phyloP scores from a whole-genome alignment of 176 grass and related monocot genomes.

The Elymus sibiricus region DNA sequence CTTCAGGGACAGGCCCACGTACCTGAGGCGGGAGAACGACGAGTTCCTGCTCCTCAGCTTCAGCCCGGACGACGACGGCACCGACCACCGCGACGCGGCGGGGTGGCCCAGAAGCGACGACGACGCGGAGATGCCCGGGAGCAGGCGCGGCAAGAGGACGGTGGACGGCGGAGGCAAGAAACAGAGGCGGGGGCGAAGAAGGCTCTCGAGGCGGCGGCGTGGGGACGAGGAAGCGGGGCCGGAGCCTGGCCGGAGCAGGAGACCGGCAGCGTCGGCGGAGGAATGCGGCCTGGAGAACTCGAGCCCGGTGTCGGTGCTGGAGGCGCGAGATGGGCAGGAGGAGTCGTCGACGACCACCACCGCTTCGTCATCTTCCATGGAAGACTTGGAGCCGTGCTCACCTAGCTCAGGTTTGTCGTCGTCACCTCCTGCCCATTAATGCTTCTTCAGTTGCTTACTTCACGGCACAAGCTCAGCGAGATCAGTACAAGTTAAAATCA shows the following conservation, averaged over 20 bases:
- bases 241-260: background rate
- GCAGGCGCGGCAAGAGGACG: background rate
- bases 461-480: too few relatives aligned
- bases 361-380: background rate
- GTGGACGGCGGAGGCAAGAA: background rate
- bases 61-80: conserved; percentile 38
- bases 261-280: background rate
- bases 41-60: conserved; percentile 89
- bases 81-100: background rate
- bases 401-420: conserved; percentile 44
- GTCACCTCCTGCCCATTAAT: background rate
- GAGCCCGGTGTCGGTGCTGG: conserved; percentile 88
- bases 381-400: conserved; percentile 41
- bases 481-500: background rate
- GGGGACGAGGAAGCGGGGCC: background rate
- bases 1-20: conserved; percentile 51
- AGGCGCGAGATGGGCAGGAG: conserved; percentile 24
- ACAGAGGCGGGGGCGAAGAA: background rate
- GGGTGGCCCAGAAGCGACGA: background rate
- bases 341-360: conserved; percentile 22
- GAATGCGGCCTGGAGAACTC: conserved; percentile 24
- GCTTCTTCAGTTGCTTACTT: background rate
- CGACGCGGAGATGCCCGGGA: background rate
- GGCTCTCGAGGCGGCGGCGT: conserved; percentile 12
- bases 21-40: conserved; percentile 69